These are phyloP conservation scores for Ceratocystis papillata DNA, from an alignment of 2,329 filamentous ascomycete genomes.

Conservation along the genomic window DNA sequence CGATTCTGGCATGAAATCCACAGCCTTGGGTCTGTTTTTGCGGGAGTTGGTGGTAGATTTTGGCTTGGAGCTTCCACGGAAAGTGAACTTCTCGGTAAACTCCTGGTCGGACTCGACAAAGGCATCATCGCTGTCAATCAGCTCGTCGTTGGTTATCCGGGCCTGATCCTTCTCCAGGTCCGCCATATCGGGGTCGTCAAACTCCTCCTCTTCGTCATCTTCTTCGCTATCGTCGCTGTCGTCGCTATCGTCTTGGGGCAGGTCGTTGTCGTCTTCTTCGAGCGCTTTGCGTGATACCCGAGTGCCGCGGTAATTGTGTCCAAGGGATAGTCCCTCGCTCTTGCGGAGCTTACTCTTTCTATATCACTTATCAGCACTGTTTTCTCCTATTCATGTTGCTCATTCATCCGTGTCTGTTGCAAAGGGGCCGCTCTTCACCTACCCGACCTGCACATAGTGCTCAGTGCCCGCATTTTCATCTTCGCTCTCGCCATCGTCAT, in stretches of 20 bases:
- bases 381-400: not conserved
- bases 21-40: constrained; percentile 40
- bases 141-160: constrained; percentile 42
- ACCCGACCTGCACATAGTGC: constrained; percentile 74
- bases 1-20: constrained; percentile 46
- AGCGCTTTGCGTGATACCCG: constrained; percentile 60
- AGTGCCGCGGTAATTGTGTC: constrained; percentile 69
- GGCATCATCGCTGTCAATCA: constrained; percentile 56
- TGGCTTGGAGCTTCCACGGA: constrained; percentile 48
- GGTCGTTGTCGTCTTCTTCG: constrained; percentile 41
- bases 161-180: constrained; percentile 44
- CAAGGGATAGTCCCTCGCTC: constrained; percentile 56
- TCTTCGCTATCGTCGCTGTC: constrained; percentile 40
- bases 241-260: constrained; percentile 35
- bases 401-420: not conserved
- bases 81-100: constrained; percentile 61
- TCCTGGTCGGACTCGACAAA: constrained; percentile 80
- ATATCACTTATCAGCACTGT: constrained; percentile 7
- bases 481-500: constrained; percentile 40
- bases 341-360: constrained; percentile 76
- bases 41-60: constrained; percentile 30
- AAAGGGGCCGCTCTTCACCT: constrained; percentile 27
- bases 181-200: constrained; percentile 46
- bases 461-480: constrained; percentile 59
- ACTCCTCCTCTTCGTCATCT: constrained; percentile 41